Evolutionary conservation across 495 filamentous ascomycete species (phyloP), one percentile per base, ranked within the genome.

Genomic region (Neurospora discreta): DNA sequence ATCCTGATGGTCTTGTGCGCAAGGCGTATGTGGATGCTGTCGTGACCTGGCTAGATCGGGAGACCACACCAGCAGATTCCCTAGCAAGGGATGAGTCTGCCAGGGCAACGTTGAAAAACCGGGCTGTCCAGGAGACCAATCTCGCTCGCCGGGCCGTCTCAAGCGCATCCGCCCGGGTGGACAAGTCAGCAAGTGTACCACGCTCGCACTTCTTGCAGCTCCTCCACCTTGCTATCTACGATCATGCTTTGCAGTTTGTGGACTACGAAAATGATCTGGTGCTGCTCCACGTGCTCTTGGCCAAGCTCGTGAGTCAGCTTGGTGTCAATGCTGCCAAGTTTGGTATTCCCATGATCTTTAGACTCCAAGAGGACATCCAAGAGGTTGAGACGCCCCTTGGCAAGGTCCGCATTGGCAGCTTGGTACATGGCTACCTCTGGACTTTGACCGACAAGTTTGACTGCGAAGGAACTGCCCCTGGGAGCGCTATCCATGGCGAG

Each of bases 361-460:
- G 90, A 68, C 86, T 98, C 20, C 94, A 97, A 77, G 92, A 94
- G 73, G 93, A 96, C 75, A 89, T 94, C 70, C 86, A 87, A 69
- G 87, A 86, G 23, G 85, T 88, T 7, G 88, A 89, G 60, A 85
- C 87, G 36, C 87, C 87, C 0, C 75, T 84, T 58, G 84, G 87
- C 2, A 94, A 93, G 75, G 85, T 95, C 33, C 89, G 92, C 36
- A 83, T 95, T 26, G 94, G 92, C 42, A 93, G 90, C 77, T 82
- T 98, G 69, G 90, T 94, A 30, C 91, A 95, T 77, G 93, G 94
- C 7, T 97, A 97, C 81, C 87, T 97, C 65, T 93, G 92, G 89
- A 84, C 88, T 20, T 74, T 97, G 72, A 89, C 86, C 23, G 90
- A 94, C 73, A 88, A 87, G 71, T 95, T 97, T 73, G 89, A 92